phyloP scores from a whole-genome alignment of 495 filamentous ascomycete species.

The Xylaria venustula region DNA sequence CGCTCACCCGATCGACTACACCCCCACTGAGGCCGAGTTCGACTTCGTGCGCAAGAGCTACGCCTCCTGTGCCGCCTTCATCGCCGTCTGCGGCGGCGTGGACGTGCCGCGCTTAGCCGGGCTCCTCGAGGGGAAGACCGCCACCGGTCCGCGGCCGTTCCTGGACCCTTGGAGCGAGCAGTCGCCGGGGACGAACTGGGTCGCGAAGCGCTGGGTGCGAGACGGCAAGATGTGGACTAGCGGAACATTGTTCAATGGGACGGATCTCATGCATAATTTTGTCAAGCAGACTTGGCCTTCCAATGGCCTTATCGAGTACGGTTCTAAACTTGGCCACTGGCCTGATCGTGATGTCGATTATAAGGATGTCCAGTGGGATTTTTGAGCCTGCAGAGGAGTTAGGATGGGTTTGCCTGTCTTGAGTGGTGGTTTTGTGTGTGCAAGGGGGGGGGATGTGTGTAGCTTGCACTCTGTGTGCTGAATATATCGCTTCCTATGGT shows the following conservation, averaged over 20 bases:
- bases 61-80: constrained; percentile 14
- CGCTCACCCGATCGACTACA: constrained; percentile 14
- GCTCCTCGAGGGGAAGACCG: constrained; percentile 22
- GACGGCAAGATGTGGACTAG: constrained; percentile 34
- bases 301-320: neutral
- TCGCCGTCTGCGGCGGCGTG: constrained; percentile 27
- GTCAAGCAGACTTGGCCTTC: constrained; percentile 16
- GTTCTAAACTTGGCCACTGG: constrained; percentile 2
- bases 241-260: constrained; percentile 32
- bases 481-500: too few relatives aligned
- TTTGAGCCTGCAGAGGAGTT: neutral
- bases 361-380: constrained; percentile 10
- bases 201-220: constrained; percentile 28
- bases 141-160: constrained; percentile 19
- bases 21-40: constrained; percentile 17
- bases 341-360: constrained; percentile 18
- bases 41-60: constrained; percentile 21
- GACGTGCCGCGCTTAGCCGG: constrained; percentile 17
- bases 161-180: constrained; percentile 7
- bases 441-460: too few relatives aligned
- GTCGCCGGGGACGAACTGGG: constrained; percentile 23
- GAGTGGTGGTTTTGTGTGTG: too few relatives aligned
- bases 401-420: too few relatives aligned
- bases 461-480: too few relatives aligned
- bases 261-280: constrained; percentile 32